Conservation (phyloP, 345 rosid genomes). For the Linum usitatissimum region DNA sequence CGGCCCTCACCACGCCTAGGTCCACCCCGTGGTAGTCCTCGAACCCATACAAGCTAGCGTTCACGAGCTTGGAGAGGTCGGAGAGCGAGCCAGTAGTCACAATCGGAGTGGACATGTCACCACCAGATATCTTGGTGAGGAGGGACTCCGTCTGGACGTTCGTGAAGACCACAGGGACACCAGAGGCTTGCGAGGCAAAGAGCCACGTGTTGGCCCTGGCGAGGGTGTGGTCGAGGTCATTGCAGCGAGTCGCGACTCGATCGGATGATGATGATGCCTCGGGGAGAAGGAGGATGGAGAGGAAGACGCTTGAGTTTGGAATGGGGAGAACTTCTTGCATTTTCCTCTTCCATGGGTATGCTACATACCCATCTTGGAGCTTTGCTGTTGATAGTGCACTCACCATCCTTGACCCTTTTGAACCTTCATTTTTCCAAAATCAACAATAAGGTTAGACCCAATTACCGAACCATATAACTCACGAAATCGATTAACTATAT, state of each 20-base stretch:
- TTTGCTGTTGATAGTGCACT: constrained; percentile 55
- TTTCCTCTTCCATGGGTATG: constrained; percentile 70
- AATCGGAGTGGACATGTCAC: constrained; percentile 83
- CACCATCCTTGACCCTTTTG: constrained; percentile 69
- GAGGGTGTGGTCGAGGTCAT: constrained; percentile 91
- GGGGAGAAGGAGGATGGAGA: constrained; percentile 82
- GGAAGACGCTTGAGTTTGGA: constrained; percentile 73
- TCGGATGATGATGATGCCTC: constrained; percentile 45
- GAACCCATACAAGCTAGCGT: constrained; percentile 77
- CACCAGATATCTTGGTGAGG: constrained; percentile 97
- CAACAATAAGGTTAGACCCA: neutral
- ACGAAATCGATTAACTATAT: too few relatives aligned
- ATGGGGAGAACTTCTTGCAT: constrained; percentile 59
- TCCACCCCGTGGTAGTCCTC: constrained; percentile 98
- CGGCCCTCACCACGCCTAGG: constrained; percentile 90
- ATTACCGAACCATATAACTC: too few relatives aligned
- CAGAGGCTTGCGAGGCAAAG: constrained; percentile 62
- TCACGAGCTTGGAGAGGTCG: constrained; percentile 65
- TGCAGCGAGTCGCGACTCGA: constrained; percentile 60
- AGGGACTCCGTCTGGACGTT: constrained; percentile 88
- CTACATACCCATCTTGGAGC: constrained; percentile 89
- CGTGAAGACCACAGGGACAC: constrained; percentile 75
- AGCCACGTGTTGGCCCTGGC: constrained; percentile 92
- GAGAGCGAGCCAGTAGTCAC: constrained; percentile 77
- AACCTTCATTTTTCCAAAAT: constrained; percentile 24